Evolutionary conservation across 2,329 filamentous ascomycete genomes (phyloP).

Genomic region (Monilinia polystroma): DNA sequence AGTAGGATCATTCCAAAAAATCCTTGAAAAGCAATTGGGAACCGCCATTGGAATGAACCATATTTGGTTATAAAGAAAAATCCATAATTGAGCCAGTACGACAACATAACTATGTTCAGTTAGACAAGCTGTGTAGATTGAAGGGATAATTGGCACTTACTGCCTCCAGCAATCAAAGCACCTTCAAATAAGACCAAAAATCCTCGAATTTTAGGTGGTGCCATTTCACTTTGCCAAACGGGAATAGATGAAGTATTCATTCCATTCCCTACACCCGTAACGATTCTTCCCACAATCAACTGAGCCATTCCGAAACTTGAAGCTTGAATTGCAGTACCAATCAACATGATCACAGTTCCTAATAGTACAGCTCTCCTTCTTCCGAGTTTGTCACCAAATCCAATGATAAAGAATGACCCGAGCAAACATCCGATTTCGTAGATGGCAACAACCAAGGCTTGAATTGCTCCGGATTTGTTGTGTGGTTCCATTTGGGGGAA

Average conservation of each 20-base stretch:
- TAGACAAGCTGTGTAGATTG: neutral
- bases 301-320: slow-evolving; percentile 49
- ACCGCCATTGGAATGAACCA: slow-evolving; percentile 55
- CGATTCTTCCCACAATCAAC: slow-evolving; percentile 53
- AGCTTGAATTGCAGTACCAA: slow-evolving; percentile 51
- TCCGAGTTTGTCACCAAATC: slow-evolving; percentile 57
- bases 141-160: slow-evolving; percentile 2
- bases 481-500: slow-evolving; percentile 30
- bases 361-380: slow-evolving; percentile 56
- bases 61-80: slow-evolving; percentile 54
- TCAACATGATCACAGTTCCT: slow-evolving; percentile 56
- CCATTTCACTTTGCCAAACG: slow-evolving; percentile 62
- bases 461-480: slow-evolving; percentile 33
- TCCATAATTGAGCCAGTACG: slow-evolving; percentile 62
- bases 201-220: slow-evolving; percentile 56
- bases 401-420: slow-evolving; percentile 56
- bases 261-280: slow-evolving; percentile 53
- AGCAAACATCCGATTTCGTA: slow-evolving; percentile 61
- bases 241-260: slow-evolving; percentile 52
- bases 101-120: slow-evolving; percentile 36
- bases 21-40: slow-evolving; percentile 59
- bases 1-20: slow-evolving; percentile 60
- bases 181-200: slow-evolving; percentile 62
- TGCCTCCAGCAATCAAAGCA: slow-evolving; percentile 55
- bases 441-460: slow-evolving; percentile 53